phyloP scores from a whole-genome alignment of 805 yeast species.

The Monosporozyma servazzii region DNA sequence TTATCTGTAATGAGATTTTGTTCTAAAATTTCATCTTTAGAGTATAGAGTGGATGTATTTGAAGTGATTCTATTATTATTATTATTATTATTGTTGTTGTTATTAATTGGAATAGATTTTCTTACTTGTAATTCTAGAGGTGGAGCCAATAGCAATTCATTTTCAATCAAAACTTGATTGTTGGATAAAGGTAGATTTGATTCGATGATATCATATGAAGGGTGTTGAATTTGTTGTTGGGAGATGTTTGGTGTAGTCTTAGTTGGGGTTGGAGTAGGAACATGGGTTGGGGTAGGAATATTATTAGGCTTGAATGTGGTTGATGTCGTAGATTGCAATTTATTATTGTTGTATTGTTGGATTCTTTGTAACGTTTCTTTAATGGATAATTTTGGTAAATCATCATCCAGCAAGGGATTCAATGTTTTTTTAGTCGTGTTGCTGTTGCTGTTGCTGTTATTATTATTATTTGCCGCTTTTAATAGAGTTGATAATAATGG shows the following conservation, averaged over 20 bases:
- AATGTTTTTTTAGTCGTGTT: background rate
- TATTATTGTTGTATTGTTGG: slow-evolving; percentile 8
- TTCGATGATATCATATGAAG: background rate
- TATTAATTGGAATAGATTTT: background rate
- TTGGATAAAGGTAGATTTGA: too few relatives aligned
- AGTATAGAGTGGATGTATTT: slow-evolving; percentile 5
- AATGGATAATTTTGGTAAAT: slow-evolving; percentile 7
- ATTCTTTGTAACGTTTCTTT: slow-evolving; percentile 17
- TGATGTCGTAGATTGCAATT: background rate
- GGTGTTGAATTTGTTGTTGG: background rate
- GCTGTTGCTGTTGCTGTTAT: background rate
- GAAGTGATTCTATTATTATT: slow-evolving; percentile 5
- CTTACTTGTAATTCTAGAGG: background rate
- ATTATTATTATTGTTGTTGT: background rate
- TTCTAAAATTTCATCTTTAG: background rate
- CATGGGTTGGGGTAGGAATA: background rate
- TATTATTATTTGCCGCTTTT: slow-evolving; percentile 4
- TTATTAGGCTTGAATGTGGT: background rate
- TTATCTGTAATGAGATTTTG: slow-evolving; percentile 4
- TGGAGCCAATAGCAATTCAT: background rate
- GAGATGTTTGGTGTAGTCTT: background rate
- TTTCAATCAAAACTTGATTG: background rate
- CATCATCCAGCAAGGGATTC: slow-evolving; percentile 1
- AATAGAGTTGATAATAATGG: slow-evolving; percentile 22
- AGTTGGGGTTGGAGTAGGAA: background rate